Evolutionary conservation across 257 asterid species (phyloP), one percentile per base, ranked within the genome.

Genomic region (Nicotiana undulata): DNA sequence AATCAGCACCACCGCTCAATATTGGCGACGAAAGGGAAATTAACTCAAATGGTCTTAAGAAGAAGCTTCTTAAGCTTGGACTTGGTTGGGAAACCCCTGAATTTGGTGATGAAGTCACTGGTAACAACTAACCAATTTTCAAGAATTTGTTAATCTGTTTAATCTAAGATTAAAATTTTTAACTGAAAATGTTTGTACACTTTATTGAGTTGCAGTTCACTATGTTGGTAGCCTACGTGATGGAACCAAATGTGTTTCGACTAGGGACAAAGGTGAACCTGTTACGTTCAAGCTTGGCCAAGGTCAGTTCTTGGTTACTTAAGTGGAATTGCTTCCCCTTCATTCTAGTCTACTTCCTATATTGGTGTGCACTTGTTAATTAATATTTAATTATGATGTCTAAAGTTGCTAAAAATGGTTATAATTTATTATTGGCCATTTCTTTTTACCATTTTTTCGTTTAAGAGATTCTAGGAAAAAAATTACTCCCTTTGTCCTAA

Each of bases 1-100:
- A 92, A 84, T 90, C 97, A 68, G 93, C 97, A 49, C 94, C 97
- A 77, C 97, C 97, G 6, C 86, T 89, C 34, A 60, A 84, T 79
- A 87, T 89, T 17, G 94, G 94, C 10, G 92, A 90, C 76, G 92
- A 89, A 85, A 88, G 94, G 82, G 90, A 86, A 80, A 88, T 92
- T n/a, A 82, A 82, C 86, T 84, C 90, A 11, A 80, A 56, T 26
- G 91, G 94, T 24, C 75, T 92, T 37, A 92, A 82, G 82, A 92
- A 92, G 83, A 90, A 87, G 89, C 97, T 92, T 85, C 76, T 90
- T 63, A 86, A 87, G 67, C 81, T 11, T 40, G 97, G 94, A 61
- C 72, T 76, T 67, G 56, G 81, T 80, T 92, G 91, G 97, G 94
- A 90, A 82, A 90, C 90, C 59, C 93, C 94, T 49, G 89, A 84